phyloP scores from a whole-genome alignment of 306 rosid species.

The Cicer arietinum region DNA sequence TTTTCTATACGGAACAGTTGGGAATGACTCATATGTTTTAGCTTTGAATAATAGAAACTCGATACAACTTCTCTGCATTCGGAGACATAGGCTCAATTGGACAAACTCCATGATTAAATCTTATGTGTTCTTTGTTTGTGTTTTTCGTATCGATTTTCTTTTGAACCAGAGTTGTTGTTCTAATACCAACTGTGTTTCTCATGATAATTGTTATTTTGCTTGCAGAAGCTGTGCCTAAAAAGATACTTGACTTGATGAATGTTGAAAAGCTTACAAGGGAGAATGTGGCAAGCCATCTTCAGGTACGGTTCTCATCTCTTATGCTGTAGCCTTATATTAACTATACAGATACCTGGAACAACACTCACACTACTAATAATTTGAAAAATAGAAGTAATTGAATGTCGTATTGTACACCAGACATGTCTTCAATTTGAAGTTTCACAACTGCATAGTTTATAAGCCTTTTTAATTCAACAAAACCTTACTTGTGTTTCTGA shows the following conservation, averaged over 20 bases:
- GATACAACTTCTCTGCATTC: no score
- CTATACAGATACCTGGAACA: neutral
- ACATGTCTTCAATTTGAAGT: no score
- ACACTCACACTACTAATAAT: neutral
- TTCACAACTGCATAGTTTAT: neutral
- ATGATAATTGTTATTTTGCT: slow-evolving; percentile 23
- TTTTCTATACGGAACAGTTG: no score
- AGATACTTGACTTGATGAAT: slow-evolving; percentile 90
- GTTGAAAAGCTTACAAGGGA: slow-evolving; percentile 93
- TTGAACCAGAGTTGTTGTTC: no score
- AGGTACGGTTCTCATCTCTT: slow-evolving; percentile 58
- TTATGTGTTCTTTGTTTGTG: no score
- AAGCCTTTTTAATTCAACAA: slow-evolving; percentile 22
- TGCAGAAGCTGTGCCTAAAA: slow-evolving; percentile 95
- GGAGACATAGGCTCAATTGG: no score
- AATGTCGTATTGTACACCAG: neutral
- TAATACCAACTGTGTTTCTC: slow-evolving; percentile 5
- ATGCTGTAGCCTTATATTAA: neutral
- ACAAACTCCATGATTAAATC: no score
- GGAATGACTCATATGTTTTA: no score
- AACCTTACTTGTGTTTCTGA: slow-evolving; percentile 32
- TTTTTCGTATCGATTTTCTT: no score
- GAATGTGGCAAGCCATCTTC: slow-evolving; percentile 98
- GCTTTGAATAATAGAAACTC: no score
- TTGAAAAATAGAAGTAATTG: no score